These are phyloP conservation scores for Serpula lacrymans DNA, from an alignment of 768 basidiomycete species.

Conservation along the genomic window DNA sequence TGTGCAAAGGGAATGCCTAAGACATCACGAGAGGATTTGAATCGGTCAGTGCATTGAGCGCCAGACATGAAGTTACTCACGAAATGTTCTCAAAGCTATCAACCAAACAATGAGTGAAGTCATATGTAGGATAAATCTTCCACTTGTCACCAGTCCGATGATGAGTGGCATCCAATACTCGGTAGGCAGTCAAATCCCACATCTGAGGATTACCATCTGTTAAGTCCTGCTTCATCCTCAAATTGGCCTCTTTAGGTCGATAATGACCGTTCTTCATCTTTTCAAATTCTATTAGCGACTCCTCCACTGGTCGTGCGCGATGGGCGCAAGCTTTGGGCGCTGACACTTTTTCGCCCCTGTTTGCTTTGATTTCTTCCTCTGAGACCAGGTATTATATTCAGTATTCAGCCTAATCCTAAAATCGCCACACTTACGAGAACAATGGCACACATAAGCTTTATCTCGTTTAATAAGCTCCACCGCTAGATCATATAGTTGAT, in stretches of 20 bases:
- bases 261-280: constrained; percentile 91
- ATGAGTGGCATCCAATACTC: constrained; percentile 86
- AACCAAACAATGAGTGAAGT: constrained; percentile 96
- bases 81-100: constrained; percentile 99
- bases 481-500: constrained; percentile 80
- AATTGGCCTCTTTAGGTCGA: constrained; percentile 84
- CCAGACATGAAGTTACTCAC: constrained; percentile 55
- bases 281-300: constrained; percentile 86
- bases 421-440: constrained; percentile 67
- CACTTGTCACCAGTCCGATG: constrained; percentile 92
- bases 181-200: constrained; percentile 99
- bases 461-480: constrained; percentile 84
- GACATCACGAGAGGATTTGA: not conserved
- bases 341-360: constrained; percentile 82
- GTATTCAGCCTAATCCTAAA: too few species aligned
- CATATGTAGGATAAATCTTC: constrained; percentile 98
- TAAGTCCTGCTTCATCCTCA: constrained; percentile 98
- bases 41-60: too few species aligned
- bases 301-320: constrained; percentile 78
- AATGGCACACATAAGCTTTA: constrained; percentile 95
- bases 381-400: not conserved
- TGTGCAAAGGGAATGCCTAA: constrained; percentile 94
- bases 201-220: constrained; percentile 94
- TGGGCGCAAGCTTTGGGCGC: constrained; percentile 84
- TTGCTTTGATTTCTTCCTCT: constrained; percentile 92